Percentiles rank a stretch among this genome's conserved stretches.
phyloP scores from a whole-genome alignment of 2,329 filamentous ascomycete genomes.

The Nemania sp. region DNA sequence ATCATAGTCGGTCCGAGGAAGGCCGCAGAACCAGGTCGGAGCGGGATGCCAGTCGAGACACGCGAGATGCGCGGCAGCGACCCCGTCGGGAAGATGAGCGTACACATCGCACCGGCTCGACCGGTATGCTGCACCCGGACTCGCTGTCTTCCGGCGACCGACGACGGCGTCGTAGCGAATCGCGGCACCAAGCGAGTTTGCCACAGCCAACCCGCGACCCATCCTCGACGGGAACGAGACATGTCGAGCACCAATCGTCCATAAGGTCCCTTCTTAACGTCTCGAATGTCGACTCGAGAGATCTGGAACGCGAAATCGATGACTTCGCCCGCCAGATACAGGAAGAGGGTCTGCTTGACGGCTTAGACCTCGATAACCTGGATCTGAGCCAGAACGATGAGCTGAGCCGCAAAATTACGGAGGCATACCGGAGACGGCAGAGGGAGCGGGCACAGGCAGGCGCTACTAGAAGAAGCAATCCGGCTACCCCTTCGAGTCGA shows the following conservation, averaged over 20 bases:
- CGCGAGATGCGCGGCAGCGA: conserved; percentile 36
- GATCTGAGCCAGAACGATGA: conserved; percentile 85
- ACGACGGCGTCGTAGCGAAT: conserved; percentile 50
- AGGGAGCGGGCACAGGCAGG: conserved; percentile 61
- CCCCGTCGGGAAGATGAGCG: conserved; percentile 40
- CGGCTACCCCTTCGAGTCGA: conserved; percentile 46
- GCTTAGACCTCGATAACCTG: conserved; percentile 85
- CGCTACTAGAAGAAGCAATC: conserved; percentile 50
- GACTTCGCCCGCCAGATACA: conserved; percentile 89
- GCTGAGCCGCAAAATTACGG: conserved; percentile 86
- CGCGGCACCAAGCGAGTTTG: conserved; percentile 49
- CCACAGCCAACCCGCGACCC: conserved; percentile 47
- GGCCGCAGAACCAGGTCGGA: conserved; percentile 40
- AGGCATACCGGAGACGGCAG: conserved; percentile 81
- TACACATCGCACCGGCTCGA: conserved; percentile 39
- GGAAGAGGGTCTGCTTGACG: conserved; percentile 84
- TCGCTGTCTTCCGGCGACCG: conserved; percentile 42
- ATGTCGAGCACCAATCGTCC: conserved; percentile 87
- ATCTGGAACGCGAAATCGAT: conserved; percentile 86
- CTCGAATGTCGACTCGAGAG: conserved; percentile 74
- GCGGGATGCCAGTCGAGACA: conserved; percentile 37
- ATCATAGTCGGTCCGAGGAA: conserved; percentile 40
- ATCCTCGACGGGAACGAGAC: conserved; percentile 52
- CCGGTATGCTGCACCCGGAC: conserved; percentile 47
- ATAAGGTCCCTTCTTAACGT: conserved; percentile 82